Percentiles rank a stretch among this genome's conserved stretches.
Evolutionary conservation across 1,284 basidiomycete genomes (phyloP).

Genomic region (Puccinia triticina): DNA sequence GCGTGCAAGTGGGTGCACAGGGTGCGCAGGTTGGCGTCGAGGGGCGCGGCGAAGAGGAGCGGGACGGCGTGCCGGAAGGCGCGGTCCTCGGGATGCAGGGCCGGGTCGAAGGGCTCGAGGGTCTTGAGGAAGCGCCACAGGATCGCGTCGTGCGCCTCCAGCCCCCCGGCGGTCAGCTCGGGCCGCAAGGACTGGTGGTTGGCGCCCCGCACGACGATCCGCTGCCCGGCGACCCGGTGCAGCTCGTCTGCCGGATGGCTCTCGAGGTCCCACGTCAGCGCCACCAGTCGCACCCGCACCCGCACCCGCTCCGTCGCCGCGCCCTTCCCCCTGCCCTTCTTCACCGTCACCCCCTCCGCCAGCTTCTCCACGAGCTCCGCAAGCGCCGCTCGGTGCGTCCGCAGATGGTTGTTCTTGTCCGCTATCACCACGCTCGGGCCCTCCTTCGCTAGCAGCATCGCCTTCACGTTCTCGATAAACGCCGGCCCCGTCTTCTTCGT

Average conservation of each 20-base stretch:
- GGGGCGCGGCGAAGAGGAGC: slow-evolving; percentile 67
- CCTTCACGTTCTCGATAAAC: slow-evolving; percentile 76
- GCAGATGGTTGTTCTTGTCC: slow-evolving; percentile 45
- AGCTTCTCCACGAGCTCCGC: slow-evolving; percentile 15
- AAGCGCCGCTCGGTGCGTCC: slow-evolving; percentile 36
- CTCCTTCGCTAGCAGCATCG: slow-evolving; percentile 63
- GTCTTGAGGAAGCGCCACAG: slow-evolving; percentile 76
- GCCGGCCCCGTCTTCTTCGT: slow-evolving; percentile 75
- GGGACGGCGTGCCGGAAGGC: slow-evolving; percentile 70
- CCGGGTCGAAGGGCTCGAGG: slow-evolving; percentile 68
- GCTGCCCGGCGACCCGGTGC: slow-evolving; percentile 75
- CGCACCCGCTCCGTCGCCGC: slow-evolving; percentile 5
- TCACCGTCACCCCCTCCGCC: slow-evolving; percentile 21
- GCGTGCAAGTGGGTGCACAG: slow-evolving; percentile 28
- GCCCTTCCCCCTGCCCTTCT: slow-evolving; percentile 5
- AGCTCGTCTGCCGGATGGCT: slow-evolving; percentile 64
- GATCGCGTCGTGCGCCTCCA: slow-evolving; percentile 74
- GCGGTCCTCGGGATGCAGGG: slow-evolving; percentile 62
- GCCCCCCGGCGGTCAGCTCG: slow-evolving; percentile 62
- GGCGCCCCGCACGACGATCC: slow-evolving; percentile 73
- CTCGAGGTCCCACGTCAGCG: slow-evolving; percentile 74
- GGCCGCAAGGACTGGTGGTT: slow-evolving; percentile 80
- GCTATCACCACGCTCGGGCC: slow-evolving; percentile 28
- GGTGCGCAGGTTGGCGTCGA: slow-evolving; percentile 53
- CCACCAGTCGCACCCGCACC: slow-evolving; percentile 68